Evolutionary conservation across 2,329 filamentous ascomycete species (phyloP), one percentile per base, ranked within the genome.

Genomic region (Pyrenochaeta sp.): DNA sequence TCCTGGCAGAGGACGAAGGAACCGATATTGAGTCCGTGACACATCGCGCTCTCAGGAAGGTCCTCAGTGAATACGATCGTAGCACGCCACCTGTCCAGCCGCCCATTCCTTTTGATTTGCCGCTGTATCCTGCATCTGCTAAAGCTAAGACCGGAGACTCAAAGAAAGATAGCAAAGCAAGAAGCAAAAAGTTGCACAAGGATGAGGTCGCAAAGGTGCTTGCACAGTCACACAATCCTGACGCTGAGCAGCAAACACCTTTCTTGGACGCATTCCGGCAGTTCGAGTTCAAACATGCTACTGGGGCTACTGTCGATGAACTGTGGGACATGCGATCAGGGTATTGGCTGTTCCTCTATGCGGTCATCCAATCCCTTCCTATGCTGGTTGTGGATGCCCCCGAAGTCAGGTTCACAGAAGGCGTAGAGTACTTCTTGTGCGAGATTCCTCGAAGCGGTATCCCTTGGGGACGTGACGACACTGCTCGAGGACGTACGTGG

Each of bases 31-130:
- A 87, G 48, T 81, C 87, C 17, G 79, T 83, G 8, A 77, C 84
- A 18, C 81, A 50, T 13, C 61, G 85, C 26, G 90, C 89, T 2
- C 76, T 97, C 31, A 85, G 93, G 40, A 86, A 85, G 51, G 82
- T 96, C 9, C 79, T 96, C 52, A 86, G 83, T 55, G 93, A 97
- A 72, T 96, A 91, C 63, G 94, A 99, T 67, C 84, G 88, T 47
- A 93, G 89, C 7, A 89, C 87, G 10, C 90, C 93, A 1, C 94
- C 94, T 0, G 91, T 97, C 0, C 83, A 93, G 46, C 94, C 94
- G 0, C 90, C 93, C 0, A 85, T 97, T 41, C 93, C 94, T 0
- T 97, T 93, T 63, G 93, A 97, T 65, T 78, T 90, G 4, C 93
- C 94, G 3, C 81, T 86, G 53, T 72, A 95, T 17, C 93, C 93